A percentile compares a stretch with the other conserved stretches of the same genome.
Evolutionary conservation across 139 green algal species (phyloP).

Genomic region (Closterium sp.): DNA sequence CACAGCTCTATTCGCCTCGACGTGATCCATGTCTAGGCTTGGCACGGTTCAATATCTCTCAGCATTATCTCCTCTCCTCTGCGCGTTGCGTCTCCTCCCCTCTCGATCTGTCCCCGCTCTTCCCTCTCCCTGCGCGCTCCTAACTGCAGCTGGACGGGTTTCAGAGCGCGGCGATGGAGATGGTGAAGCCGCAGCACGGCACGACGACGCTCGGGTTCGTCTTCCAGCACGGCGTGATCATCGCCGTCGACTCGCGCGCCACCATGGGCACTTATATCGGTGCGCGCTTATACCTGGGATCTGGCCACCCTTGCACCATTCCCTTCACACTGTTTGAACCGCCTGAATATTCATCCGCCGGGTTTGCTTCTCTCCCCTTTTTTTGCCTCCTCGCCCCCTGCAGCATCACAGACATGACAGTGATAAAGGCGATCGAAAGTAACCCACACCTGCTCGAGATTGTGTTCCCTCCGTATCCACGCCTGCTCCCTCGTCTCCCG

Average conservation of each 20-base stretch:
- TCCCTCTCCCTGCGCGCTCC: too few species aligned
- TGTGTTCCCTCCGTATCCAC: too few species aligned
- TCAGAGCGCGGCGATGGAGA: slow-evolving; percentile 86
- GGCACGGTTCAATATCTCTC: neutral
- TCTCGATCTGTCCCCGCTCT: neutral
- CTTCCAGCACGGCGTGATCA: slow-evolving; percentile 92
- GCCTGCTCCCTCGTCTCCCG: too few species aligned
- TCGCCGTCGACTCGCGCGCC: slow-evolving; percentile 96
- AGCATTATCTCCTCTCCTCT: neutral
- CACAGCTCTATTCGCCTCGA: too few species aligned
- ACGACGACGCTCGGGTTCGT: slow-evolving; percentile 99
- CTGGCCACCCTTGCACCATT: neutral
- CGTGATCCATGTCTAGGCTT: too few species aligned
- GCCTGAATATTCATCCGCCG: too few species aligned
- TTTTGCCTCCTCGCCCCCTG: too few species aligned
- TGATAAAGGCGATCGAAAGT: too few species aligned
- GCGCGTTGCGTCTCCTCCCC: neutral
- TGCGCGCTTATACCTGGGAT: neutral
- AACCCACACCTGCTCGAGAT: too few species aligned
- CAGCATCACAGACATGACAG: too few species aligned
- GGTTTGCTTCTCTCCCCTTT: too few species aligned
- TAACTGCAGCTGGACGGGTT: slow-evolving; percentile 85
- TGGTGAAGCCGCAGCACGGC: slow-evolving; percentile 95
- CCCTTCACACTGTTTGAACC: too few species aligned
- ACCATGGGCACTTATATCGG: slow-evolving; percentile 97